phyloP scores from a whole-genome alignment of 176 grass and related monocot species.

The Bonia amplexicaulis region DNA sequence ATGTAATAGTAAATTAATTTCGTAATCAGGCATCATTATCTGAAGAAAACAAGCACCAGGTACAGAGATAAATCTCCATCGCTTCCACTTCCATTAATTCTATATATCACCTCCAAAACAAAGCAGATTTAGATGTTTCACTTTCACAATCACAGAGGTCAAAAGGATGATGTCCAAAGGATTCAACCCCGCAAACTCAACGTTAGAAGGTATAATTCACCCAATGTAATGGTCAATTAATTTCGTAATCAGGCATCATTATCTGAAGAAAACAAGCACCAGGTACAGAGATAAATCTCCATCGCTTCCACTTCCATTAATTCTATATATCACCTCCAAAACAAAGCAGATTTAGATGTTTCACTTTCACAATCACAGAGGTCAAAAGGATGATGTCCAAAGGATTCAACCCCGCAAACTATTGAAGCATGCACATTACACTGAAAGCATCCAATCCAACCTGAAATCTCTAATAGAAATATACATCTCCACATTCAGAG shows the following conservation, averaged over 20 bases:
- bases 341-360: not conserved
- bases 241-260: not conserved
- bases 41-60: conserved; percentile 4
- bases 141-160: not conserved
- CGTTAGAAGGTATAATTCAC: not conserved
- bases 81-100: not conserved
- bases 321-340: not conserved
- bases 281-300: conserved; percentile 8
- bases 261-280: conserved; percentile 8
- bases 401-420: not conserved
- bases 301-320: not conserved
- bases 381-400: not conserved
- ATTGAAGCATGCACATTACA: not conserved
- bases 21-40: not conserved
- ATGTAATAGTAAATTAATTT: not conserved
- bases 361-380: not conserved
- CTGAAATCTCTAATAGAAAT: not conserved
- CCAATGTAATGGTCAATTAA: not conserved
- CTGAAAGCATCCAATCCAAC: not conserved
- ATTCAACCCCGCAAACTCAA: not conserved
- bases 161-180: not conserved
- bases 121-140: not conserved
- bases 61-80: conserved; percentile 12
- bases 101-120: not conserved
- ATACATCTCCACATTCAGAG: not conserved